A percentile compares a stretch with the other conserved stretches of the same genome.
Evolutionary conservation across 1,139 yeast genomes (phyloP).

Genomic region (Hansenula sp.): DNA sequence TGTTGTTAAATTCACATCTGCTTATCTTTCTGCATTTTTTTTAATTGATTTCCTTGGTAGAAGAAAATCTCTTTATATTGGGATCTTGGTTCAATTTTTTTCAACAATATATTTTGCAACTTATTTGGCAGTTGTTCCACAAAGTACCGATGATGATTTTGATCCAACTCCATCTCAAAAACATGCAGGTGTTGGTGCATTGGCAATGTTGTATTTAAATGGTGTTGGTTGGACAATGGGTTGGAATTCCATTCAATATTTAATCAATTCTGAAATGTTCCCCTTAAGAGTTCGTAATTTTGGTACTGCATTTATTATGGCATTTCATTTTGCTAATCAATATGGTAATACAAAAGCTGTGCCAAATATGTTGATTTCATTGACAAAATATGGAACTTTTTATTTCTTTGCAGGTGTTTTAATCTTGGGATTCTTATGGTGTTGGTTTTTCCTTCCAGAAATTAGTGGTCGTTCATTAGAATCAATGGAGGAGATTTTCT

Average conservation of each 20-base stretch:
- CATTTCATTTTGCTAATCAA: conserved; percentile 55
- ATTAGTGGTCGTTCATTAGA: conserved; percentile 52
- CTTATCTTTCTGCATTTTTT: conserved; percentile 41
- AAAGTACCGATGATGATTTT: conserved; percentile 32
- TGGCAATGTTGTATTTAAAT: conserved; percentile 47
- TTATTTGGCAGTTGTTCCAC: conserved; percentile 44
- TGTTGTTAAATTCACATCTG: conserved; percentile 40
- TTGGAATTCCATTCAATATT: conserved; percentile 56
- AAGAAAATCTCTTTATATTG: conserved; percentile 38
- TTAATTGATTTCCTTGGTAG: conserved; percentile 46
- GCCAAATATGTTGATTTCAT: conserved; percentile 45
- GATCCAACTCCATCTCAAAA: conserved; percentile 29
- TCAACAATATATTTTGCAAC: conserved; percentile 37
- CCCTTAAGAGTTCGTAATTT: conserved; percentile 52
- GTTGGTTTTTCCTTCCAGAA: conserved; percentile 48
- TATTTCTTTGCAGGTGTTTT: conserved; percentile 48
- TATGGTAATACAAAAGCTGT: conserved; percentile 58
- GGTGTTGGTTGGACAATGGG: conserved; percentile 66
- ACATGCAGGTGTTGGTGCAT: conserved; percentile 45
- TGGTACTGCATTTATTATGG: conserved; percentile 54
- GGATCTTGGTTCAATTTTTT: conserved; percentile 33
- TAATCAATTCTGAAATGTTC: conserved; percentile 55
- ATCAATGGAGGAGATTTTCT: conserved; percentile 58
- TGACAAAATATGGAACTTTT: conserved; percentile 51
- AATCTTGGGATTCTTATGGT: conserved; percentile 40